Evolutionary conservation across 352 stramenopile species (phyloP), one percentile per base, ranked within the genome.

Genomic region (Pythium scleroteichum): DNA sequence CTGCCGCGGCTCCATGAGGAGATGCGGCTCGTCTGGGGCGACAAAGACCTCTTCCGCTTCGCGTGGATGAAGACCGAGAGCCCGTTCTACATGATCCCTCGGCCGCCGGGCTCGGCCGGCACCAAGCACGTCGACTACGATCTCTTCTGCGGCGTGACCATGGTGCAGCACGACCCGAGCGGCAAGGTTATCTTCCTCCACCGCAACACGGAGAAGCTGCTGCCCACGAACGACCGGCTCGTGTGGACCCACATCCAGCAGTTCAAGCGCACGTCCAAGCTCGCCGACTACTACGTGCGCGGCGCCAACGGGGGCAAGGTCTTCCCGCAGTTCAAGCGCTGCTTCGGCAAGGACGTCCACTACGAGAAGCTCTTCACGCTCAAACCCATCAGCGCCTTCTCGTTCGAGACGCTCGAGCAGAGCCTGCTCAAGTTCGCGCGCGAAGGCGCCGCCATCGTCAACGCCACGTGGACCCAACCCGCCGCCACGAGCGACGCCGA

Each of bases 31-130:
- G 78, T 81, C 7, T 93, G 82, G 82, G 84, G 84, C 12, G 84
- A 94, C 68, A 94, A 94, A 39, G 62, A 69, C 19, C 49, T 75
- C 29, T 94, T 94, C 56, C 80, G 84, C 13, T 87, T 94, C 39
- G 68, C 68, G 29, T 75, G 68, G 68, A 65, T 72, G 51, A 72
- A 69, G 50, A 69, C 59, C n/a, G 35, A 70, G 9, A 66, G 54
- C 29, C 50, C 58, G 35, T 75, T 75, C 58, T 35, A 69, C 49
- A 63, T 75, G 51, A 75, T 75, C 53, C 17, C 10, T 17, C 29
- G 42, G 55, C 62, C 50, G 33, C 29, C 71, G 0, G 68, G 68
- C 2, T 49, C 63, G 1, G 63, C 68, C 23, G 59, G 59, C 4
- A 40, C 40, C 13, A 67, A 67, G 40, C 44, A 38, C 7, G 27